phyloP scores from a whole-genome alignment of 176 grass and related monocot species.

The Rhynchospora tenuis region DNA sequence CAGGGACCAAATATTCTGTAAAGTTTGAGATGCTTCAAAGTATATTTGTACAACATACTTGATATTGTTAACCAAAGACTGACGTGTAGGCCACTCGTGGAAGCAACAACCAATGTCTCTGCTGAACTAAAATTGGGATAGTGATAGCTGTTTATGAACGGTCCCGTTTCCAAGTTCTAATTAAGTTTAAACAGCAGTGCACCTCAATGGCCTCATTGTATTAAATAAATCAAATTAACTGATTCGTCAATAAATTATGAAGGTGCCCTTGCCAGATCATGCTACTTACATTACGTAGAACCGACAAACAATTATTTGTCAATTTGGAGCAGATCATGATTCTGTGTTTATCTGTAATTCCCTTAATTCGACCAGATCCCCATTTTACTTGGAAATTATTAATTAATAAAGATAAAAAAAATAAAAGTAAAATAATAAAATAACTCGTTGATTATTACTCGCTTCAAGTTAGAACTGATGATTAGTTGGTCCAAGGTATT shows the following conservation, averaged over 20 bases:
- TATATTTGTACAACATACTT: background rate
- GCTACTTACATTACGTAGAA: background rate
- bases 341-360: background rate
- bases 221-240: background rate
- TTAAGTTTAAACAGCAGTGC: background rate
- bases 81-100: too few species aligned
- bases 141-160: too few species aligned
- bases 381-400: background rate
- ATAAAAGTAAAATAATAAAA: background rate
- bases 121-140: too few species aligned
- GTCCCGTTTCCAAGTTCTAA: background rate
- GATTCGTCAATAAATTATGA: background rate
- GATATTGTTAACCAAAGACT: background rate
- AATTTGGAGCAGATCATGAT: background rate
- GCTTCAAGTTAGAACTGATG: too few species aligned
- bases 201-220: background rate
- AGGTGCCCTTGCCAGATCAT: background rate
- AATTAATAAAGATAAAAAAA: background rate
- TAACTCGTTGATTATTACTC: too few species aligned
- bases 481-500: too few species aligned
- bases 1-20: background rate
- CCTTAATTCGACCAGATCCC: background rate
- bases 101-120: too few species aligned
- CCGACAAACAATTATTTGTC: background rate
- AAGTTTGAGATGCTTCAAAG: conserved; percentile 10